phyloP scores from a whole-genome alignment of 441 rosid species.

The Eutrema salsugineum region DNA sequence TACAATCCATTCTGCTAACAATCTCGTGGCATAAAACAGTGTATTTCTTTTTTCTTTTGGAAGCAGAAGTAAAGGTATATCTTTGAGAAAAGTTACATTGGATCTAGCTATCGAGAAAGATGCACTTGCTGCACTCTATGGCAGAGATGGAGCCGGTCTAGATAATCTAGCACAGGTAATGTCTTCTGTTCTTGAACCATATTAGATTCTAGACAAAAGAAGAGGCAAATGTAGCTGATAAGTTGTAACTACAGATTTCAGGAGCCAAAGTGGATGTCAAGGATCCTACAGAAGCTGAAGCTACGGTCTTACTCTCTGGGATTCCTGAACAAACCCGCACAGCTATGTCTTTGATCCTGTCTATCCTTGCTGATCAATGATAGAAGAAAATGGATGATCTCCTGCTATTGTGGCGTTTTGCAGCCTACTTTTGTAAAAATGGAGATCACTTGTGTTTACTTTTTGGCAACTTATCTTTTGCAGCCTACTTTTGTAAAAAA shows the following conservation, averaged over 20 bases:
- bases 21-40: background rate
- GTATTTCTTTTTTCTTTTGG: background rate
- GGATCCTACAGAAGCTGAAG: slow-evolving; percentile 40
- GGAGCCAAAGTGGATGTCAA: slow-evolving; percentile 43
- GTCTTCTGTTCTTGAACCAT: background rate
- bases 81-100: slow-evolving; percentile 34
- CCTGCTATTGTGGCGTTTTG: background rate
- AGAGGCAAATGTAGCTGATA: background rate
- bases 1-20: background rate
- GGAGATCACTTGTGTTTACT: background rate
- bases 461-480: background rate
- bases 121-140: slow-evolving; percentile 35
- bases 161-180: slow-evolving; percentile 39
- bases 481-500: too few relatives aligned
- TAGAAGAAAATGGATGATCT: background rate
- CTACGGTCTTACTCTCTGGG: slow-evolving; percentile 46
- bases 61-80: slow-evolving; percentile 27
- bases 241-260: slow-evolving; percentile 35
- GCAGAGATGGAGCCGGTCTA: slow-evolving; percentile 43
- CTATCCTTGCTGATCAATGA: slow-evolving; percentile 28
- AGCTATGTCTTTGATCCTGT: slow-evolving; percentile 46
- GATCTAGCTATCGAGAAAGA: slow-evolving; percentile 35
- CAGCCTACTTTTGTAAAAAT: background rate
- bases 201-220: background rate
- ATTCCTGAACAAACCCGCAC: slow-evolving; percentile 43